A percentile compares a stretch with the other conserved stretches of the same genome.
phyloP scores from a whole-genome alignment of 495 filamentous ascomycete species.

The Oleoguttula mirabilis region DNA sequence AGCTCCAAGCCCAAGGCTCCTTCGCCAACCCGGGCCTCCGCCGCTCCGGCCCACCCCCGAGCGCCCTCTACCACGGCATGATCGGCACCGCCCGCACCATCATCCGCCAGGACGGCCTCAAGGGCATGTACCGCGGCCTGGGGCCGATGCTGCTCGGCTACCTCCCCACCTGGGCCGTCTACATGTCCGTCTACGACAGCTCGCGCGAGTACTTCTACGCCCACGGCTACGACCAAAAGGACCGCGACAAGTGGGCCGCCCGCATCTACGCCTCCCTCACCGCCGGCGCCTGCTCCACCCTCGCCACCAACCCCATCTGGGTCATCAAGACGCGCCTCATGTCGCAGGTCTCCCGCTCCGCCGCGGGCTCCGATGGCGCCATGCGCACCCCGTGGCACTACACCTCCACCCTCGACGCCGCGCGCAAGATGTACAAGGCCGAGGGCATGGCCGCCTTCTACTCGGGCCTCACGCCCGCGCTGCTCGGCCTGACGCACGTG shows the following conservation, averaged over 20 bases:
- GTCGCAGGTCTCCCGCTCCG: conserved; percentile 55
- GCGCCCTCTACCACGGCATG: conserved; percentile 64
- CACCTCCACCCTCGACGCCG: conserved; percentile 71
- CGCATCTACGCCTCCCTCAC: conserved; percentile 68
- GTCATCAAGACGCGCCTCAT: conserved; percentile 97
- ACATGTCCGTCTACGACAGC: conserved; percentile 88
- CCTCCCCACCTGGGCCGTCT: conserved; percentile 95
- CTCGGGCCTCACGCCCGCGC: conserved; percentile 82
- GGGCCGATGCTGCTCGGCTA: conserved; percentile 93
- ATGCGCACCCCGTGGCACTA: conserved; percentile 86
- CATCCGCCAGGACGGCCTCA: conserved; percentile 73
- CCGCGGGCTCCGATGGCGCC: conserved; percentile 42
- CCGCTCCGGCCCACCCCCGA: conserved; percentile 36
- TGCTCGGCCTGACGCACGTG: conserved; percentile 87
- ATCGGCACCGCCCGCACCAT: conserved; percentile 75
- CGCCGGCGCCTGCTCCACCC: conserved; percentile 81
- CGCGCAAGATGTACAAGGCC: conserved; percentile 81
- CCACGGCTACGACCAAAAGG: conserved; percentile 6
- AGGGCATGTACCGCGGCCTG: conserved; percentile 85
- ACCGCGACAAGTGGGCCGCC: conserved; percentile 46
- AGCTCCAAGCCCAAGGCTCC: conserved; percentile 88
- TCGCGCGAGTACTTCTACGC: conserved; percentile 58
- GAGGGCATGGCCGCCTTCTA: conserved; percentile 90
- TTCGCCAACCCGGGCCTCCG: conserved; percentile 38
- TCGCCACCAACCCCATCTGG: conserved; percentile 98